Evolutionary conservation across 805 yeast species (phyloP).

Genomic region (Wickerhamiella musiphila): DNA sequence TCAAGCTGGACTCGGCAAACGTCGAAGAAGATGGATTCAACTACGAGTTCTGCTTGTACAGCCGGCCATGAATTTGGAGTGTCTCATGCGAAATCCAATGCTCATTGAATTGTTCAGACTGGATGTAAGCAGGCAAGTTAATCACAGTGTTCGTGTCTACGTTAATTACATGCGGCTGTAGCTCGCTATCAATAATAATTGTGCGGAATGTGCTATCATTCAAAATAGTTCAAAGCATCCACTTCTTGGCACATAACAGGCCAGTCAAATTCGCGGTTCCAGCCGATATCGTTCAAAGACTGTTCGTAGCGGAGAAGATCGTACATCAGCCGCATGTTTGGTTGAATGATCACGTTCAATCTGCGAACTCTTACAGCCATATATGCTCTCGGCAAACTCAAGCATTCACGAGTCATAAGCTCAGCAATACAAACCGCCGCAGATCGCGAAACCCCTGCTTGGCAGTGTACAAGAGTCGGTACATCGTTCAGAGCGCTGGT

Average conservation of each 20-base stretch:
- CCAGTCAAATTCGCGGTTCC: conserved; percentile 67
- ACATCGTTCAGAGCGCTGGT: conserved; percentile 13
- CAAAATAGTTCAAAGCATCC: conserved; percentile 44
- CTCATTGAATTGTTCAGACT: not conserved
- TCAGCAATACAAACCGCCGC: conserved; percentile 95
- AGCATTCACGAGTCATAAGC: conserved; percentile 58
- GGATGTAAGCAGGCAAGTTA: no score
- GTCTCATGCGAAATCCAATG: not conserved
- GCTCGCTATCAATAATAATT: no score
- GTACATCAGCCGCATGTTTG: conserved; percentile 80
- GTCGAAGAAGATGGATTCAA: conserved; percentile 32
- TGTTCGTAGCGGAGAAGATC: conserved; percentile 65
- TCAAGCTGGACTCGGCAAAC: conserved; percentile 12
- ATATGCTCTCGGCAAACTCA: conserved; percentile 64
- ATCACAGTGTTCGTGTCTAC: no score
- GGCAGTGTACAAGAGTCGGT: conserved; percentile 67
- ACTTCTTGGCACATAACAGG: conserved; percentile 71
- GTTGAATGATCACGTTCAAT: conserved; percentile 84
- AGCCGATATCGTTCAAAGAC: conserved; percentile 15
- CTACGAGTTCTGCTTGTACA: conserved; percentile 43
- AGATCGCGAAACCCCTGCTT: conserved; percentile 88
- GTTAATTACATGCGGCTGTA: no score
- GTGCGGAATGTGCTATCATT: conserved; percentile 4
- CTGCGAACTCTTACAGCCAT: conserved; percentile 77
- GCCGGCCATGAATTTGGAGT: conserved; percentile 1